Percentiles rank a stretch among this genome's conserved stretches.
Evolutionary conservation across 2,329 filamentous ascomycete species (phyloP).

Genomic region (Periconia sp.): DNA sequence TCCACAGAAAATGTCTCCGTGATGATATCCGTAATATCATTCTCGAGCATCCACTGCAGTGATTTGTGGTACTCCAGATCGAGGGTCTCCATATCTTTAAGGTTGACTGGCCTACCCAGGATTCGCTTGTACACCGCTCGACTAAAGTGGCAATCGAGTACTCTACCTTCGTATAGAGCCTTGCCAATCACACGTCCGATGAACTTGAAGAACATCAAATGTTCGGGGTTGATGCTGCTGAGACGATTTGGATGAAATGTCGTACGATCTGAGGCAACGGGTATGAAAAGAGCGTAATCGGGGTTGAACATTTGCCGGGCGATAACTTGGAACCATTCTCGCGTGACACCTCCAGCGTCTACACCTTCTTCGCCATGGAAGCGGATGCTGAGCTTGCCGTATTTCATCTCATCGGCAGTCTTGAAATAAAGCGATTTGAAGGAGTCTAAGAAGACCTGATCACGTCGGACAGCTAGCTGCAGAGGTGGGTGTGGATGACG

Average conservation of each 20-base stretch:
- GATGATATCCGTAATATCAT: conserved; percentile 97
- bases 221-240: conserved; percentile 92
- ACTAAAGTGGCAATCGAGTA: conserved; percentile 98
- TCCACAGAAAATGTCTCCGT: conserved; percentile 96
- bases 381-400: conserved; percentile 95
- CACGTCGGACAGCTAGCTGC: conserved; percentile 87
- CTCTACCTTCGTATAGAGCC: conserved; percentile 91
- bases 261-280: conserved; percentile 94
- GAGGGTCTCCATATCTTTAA: conserved; percentile 99
- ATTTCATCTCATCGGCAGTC: conserved; percentile 95
- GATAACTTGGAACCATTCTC: conserved; percentile 99
- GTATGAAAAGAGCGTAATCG: conserved; percentile 94
- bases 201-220: conserved; percentile 98
- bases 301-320: conserved; percentile 98
- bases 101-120: conserved; percentile 89
- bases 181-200: conserved; percentile 98
- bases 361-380: conserved; percentile 98
- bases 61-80: conserved; percentile 99
- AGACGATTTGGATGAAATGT: conserved; percentile 98
- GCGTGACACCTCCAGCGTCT: conserved; percentile 94
- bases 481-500: conserved; percentile 73
- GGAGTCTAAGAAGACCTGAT: conserved; percentile 96
- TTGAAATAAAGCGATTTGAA: conserved; percentile 99
- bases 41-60: conserved; percentile 96
- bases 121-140: conserved; percentile 98